Percentiles rank a stretch among this genome's conserved stretches.
Conservation (phyloP, 257 asterid species). For the Cynanchum wilfordii region DNA sequence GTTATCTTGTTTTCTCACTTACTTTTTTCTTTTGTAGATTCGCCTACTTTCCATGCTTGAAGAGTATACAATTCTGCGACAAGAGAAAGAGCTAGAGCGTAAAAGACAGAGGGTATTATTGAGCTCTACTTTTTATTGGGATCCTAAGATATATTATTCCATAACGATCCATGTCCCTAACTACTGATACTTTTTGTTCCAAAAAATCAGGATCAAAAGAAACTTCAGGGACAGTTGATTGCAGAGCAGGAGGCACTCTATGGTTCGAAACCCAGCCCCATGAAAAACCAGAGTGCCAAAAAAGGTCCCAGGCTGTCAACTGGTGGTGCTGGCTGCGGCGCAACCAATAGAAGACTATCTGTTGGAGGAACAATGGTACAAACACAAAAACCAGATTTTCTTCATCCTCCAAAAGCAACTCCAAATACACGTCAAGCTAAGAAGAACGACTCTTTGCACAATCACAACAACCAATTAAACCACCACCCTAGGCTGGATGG, state of each 20-base stretch:
- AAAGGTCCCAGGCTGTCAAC: conserved; percentile 36
- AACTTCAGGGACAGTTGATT: conserved; percentile 43
- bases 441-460: conserved; percentile 28
- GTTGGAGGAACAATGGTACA: conserved; percentile 34
- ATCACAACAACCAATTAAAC: conserved; percentile 23
- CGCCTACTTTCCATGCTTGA: conserved; percentile 86
- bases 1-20: background rate
- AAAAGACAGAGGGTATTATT: conserved; percentile 82
- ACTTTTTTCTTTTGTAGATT: conserved; percentile 39
- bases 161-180: background rate
- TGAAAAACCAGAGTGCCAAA: conserved; percentile 38
- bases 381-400: conserved; percentile 28
- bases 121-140: background rate
- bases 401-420: conserved; percentile 33
- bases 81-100: conserved; percentile 84
- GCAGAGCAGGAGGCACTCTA: conserved; percentile 47
- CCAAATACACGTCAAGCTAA: conserved; percentile 32
- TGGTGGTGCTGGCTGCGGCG: conserved; percentile 33
- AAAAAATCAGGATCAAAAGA: conserved; percentile 66
- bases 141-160: background rate
- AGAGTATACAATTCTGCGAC: conserved; percentile 57
- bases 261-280: conserved; percentile 47
- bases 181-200: background rate
- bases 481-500: conserved; percentile 42
- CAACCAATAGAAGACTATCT: conserved; percentile 32